Evolutionary conservation across 768 basidiomycete species (phyloP).

Genomic region (Postia placenta): DNA sequence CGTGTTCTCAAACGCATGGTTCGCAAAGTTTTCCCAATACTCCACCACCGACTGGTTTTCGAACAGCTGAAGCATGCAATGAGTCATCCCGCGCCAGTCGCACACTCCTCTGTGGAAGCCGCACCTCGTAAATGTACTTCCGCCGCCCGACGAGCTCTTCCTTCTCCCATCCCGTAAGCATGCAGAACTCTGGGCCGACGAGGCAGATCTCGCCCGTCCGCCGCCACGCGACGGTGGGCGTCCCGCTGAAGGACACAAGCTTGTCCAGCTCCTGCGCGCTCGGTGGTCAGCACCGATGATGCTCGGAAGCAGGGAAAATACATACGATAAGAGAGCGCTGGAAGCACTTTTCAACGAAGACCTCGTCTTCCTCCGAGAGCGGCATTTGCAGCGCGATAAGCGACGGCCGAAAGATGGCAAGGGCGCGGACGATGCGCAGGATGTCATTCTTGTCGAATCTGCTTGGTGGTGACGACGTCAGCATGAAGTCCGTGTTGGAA

Average conservation of each 20-base stretch:
- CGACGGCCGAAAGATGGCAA: slow-evolving; percentile 94
- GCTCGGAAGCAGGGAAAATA: slow-evolving; percentile 11
- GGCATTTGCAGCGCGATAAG: slow-evolving; percentile 98
- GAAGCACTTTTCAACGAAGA: slow-evolving; percentile 94
- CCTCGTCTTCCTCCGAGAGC: slow-evolving; percentile 89
- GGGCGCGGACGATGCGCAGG: slow-evolving; percentile 85
- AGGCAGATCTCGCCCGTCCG: slow-evolving; percentile 97
- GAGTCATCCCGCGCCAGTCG: no score
- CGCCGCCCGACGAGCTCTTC: slow-evolving; percentile 65
- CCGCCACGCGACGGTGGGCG: slow-evolving; percentile 96
- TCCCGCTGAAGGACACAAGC: slow-evolving; percentile 93
- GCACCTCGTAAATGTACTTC: slow-evolving; percentile 65
- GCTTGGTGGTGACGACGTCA: no score
- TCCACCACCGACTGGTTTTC: slow-evolving; percentile 94
- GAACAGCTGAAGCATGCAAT: slow-evolving; percentile 62
- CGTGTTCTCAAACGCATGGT: slow-evolving; percentile 96
- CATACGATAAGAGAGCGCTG: slow-evolving; percentile 85
- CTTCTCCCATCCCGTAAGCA: slow-evolving; percentile 86
- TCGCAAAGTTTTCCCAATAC: slow-evolving; percentile 95
- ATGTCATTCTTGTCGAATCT: slow-evolving; percentile 98
- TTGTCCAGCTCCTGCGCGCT: slow-evolving; percentile 82
- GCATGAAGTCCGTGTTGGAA: no score
- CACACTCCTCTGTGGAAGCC: no score
- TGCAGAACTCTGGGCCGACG: slow-evolving; percentile 93
- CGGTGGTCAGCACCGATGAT: neutral